Percentiles rank a stretch among this genome's conserved stretches.
These are phyloP conservation scores for Wilhelminamyces savonicus DNA, from an alignment of 805 yeast species.

Conservation along the genomic window DNA sequence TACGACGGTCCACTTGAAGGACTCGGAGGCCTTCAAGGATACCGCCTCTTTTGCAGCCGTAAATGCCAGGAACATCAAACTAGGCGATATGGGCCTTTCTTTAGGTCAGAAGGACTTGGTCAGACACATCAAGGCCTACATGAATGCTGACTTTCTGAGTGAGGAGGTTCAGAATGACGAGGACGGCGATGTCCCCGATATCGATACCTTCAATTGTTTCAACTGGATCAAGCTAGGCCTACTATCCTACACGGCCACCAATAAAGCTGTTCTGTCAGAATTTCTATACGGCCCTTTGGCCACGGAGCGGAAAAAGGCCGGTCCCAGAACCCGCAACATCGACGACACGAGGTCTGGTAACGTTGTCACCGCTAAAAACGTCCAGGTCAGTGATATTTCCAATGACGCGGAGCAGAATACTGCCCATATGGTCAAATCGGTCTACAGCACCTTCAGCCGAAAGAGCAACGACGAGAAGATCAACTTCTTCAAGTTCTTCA, in stretches of 20 bases:
- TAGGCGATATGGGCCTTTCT: slow-evolving; percentile 50
- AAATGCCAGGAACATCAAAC: slow-evolving; percentile 54
- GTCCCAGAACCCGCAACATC: slow-evolving; percentile 23
- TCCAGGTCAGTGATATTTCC: slow-evolving; percentile 46
- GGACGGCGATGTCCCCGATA: slow-evolving; percentile 6
- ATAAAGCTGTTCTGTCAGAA: slow-evolving; percentile 45
- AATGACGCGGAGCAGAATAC: slow-evolving; percentile 53
- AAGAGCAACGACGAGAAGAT: slow-evolving; percentile 32
- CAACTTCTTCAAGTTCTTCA: slow-evolving; percentile 56
- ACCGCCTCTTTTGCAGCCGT: slow-evolving; percentile 58
- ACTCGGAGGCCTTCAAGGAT: slow-evolving; percentile 56
- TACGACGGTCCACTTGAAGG: slow-evolving; percentile 38
- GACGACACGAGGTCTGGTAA: slow-evolving; percentile 37
- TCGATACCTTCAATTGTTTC: slow-evolving; percentile 33
- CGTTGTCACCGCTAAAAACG: slow-evolving; percentile 41
- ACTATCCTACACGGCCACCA: slow-evolving; percentile 40
- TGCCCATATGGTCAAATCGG: slow-evolving; percentile 53
- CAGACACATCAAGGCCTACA: slow-evolving; percentile 26
- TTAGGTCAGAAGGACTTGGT: slow-evolving; percentile 45
- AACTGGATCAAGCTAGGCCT: slow-evolving; percentile 61
- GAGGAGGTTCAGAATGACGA: slow-evolving; percentile 12
- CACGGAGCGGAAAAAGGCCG: slow-evolving; percentile 46
- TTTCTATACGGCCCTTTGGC: slow-evolving; percentile 70
- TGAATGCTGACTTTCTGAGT: slow-evolving; percentile 14
- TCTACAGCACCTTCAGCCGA: slow-evolving; percentile 36